These are phyloP conservation scores for Chlamydomonas urium DNA, from an alignment of 139 green algal genomes.

Conservation along the genomic window DNA sequence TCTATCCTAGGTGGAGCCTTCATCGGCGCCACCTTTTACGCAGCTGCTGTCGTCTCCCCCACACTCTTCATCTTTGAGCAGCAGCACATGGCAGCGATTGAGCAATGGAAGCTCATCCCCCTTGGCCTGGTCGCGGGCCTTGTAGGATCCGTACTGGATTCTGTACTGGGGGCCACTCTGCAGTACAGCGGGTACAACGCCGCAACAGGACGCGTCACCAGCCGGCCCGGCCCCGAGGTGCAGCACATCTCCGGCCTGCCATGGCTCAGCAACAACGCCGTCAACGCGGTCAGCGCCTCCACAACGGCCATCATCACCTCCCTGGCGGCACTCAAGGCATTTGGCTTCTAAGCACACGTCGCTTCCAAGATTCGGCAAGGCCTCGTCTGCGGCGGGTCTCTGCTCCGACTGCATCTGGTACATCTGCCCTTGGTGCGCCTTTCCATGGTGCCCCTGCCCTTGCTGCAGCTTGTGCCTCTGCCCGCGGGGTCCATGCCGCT, in stretches of 20 bases:
- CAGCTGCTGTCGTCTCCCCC: constrained; percentile 40
- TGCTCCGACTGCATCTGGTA: too few relatives aligned
- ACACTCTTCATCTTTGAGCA: constrained; percentile 53
- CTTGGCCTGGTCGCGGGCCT: constrained; percentile 73
- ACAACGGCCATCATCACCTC: constrained; percentile 29
- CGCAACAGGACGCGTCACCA: constrained; percentile 33
- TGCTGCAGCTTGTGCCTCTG: too few relatives aligned
- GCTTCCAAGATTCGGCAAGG: too few relatives aligned
- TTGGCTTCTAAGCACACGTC: constrained; percentile 21
- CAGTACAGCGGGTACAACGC: constrained; percentile 79
- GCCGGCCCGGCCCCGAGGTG: constrained; percentile 51
- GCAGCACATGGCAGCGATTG: constrained; percentile 19
- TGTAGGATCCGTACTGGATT: constrained; percentile 85
- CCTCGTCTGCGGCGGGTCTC: too few relatives aligned
- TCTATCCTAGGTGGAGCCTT: constrained; percentile 70
- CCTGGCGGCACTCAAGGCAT: constrained; percentile 29
- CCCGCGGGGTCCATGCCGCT: too few relatives aligned
- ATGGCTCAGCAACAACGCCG: constrained; percentile 46
- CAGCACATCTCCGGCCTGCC: constrained; percentile 41
- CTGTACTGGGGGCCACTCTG: constrained; percentile 85
- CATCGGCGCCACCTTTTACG: constrained; percentile 67
- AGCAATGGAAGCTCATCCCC: constrained; percentile 54
- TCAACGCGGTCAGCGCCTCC: constrained; percentile 39
- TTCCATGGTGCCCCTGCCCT: too few relatives aligned
- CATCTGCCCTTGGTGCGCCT: too few relatives aligned